A percentile compares a stretch with the other conserved stretches of the same genome.
Evolutionary conservation across 1,284 basidiomycete species (phyloP).

Genomic region (Ustilago hordei): DNA sequence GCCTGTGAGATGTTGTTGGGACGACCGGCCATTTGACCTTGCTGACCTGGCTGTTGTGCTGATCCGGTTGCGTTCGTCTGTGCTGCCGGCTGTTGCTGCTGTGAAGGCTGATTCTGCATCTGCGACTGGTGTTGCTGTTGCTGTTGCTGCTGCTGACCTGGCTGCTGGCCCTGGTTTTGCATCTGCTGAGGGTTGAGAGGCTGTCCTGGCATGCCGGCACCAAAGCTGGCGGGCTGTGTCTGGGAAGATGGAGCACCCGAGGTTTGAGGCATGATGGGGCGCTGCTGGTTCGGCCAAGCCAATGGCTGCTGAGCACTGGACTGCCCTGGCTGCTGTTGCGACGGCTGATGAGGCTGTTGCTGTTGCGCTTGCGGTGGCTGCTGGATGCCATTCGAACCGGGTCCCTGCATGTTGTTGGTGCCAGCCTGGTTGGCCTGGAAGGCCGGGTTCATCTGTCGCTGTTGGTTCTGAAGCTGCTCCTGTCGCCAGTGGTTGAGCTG

Average conservation of each 20-base stretch:
- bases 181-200: conserved; percentile 23
- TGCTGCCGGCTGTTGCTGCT: conserved; percentile 23
- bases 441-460: conserved; percentile 37
- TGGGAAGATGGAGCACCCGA: conserved; percentile 34
- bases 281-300: conserved; percentile 40
- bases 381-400: conserved; percentile 33
- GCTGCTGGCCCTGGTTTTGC: conserved; percentile 36
- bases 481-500: conserved; percentile 50
- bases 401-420: conserved; percentile 5
- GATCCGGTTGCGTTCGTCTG: conserved; percentile 15
- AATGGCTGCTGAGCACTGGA: conserved; percentile 16
- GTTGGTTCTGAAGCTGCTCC: conserved; percentile 50
- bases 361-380: conserved; percentile 31
- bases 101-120: conserved; percentile 31
- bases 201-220: conserved; percentile 19
- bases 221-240: conserved; percentile 29
- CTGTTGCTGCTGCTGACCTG: conserved; percentile 22
- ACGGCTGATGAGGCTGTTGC: conserved; percentile 10
- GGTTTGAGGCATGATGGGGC: conserved; percentile 28
- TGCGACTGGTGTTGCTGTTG: conserved; percentile 27
- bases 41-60: conserved; percentile 26
- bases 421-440: conserved; percentile 31
- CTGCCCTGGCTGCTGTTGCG: conserved; percentile 12
- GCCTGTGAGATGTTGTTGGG: conserved; percentile 50
- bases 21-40: conserved; percentile 34